Evolutionary conservation across 1,284 basidiomycete genomes (phyloP).

Genomic region (Apiotrichum akiyoshidainum): DNA sequence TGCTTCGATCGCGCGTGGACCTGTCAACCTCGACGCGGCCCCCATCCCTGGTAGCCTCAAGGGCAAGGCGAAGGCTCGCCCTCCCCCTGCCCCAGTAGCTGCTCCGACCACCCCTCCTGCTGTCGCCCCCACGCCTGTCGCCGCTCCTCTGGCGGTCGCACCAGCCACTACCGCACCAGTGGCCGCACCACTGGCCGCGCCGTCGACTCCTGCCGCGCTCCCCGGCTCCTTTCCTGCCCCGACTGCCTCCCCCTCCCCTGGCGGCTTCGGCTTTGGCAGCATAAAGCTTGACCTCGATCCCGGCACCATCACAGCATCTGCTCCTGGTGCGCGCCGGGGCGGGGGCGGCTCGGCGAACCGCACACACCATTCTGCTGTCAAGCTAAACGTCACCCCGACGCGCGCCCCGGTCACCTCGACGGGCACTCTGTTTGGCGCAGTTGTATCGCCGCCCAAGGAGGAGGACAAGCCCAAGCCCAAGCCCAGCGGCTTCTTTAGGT

Average conservation of each 20-base stretch:
- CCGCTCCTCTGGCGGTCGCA: neutral
- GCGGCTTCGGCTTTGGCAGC: slow-evolving; percentile 19
- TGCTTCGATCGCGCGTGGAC: slow-evolving; percentile 18
- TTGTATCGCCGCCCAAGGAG: slow-evolving; percentile 8
- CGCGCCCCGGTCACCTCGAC: neutral
- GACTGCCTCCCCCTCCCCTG: neutral
- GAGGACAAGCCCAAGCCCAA: slow-evolving; percentile 1
- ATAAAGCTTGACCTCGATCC: slow-evolving; percentile 34
- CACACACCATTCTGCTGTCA: slow-evolving; percentile 20
- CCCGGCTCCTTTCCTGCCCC: slow-evolving; percentile 2
- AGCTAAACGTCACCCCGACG: slow-evolving; percentile 9
- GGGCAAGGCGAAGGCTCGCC: neutral
- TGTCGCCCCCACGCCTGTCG: neutral
- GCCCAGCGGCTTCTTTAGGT: slow-evolving; percentile 33
- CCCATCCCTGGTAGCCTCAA: slow-evolving; percentile 14
- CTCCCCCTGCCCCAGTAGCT: neutral
- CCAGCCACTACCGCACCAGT: neutral
- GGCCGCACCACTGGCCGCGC: neutral
- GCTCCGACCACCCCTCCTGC: neutral
- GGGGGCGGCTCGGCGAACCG: neutral
- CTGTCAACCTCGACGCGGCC: slow-evolving; percentile 17
- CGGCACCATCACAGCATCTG: slow-evolving; percentile 11
- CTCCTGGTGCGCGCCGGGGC: neutral
- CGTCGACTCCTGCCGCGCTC: slow-evolving; percentile 3
- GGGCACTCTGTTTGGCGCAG: slow-evolving; percentile 16